Evolutionary conservation across 208 protist genomes (phyloP).

Genomic region (Trypanosoma scelopori): DNA sequence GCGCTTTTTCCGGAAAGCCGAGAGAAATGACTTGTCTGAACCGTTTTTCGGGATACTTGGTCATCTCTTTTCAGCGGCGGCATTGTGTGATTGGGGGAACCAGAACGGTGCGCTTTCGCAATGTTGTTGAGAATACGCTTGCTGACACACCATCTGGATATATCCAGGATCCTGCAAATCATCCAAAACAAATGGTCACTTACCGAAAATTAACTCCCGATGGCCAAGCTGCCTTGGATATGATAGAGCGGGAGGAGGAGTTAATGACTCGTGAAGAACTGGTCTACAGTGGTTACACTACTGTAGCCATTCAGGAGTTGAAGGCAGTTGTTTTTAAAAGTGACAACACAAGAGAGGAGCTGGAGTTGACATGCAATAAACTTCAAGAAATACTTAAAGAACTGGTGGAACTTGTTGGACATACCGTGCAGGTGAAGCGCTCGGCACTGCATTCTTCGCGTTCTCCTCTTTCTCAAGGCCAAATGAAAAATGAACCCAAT

Average conservation of each 20-base stretch:
- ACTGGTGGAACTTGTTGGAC: constrained; percentile 33
- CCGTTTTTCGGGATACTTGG: not conserved
- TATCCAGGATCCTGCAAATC: constrained; percentile 57
- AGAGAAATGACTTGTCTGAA: no score
- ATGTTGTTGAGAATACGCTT: constrained; percentile 64
- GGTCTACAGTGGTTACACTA: constrained; percentile 67
- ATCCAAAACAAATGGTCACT: constrained; percentile 45
- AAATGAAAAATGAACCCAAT: not conserved
- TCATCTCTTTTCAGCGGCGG: constrained; percentile 4
- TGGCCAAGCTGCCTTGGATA: constrained; percentile 40
- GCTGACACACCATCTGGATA: constrained; percentile 74
- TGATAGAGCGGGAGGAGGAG: constrained; percentile 49
- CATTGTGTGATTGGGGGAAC: constrained; percentile 8
- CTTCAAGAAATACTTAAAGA: constrained; percentile 42
- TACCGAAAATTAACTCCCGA: constrained; percentile 35
- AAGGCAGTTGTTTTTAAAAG: constrained; percentile 43
- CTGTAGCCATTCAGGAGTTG: constrained; percentile 41
- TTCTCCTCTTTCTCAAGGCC: not conserved
- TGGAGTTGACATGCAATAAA: constrained; percentile 28
- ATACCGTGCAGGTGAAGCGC: constrained; percentile 33
- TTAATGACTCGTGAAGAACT: constrained; percentile 57
- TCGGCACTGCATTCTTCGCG: not conserved
- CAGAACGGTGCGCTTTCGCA: constrained; percentile 31
- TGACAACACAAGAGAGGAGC: constrained; percentile 21
- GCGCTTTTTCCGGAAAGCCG: not conserved